A percentile compares a stretch with the other conserved stretches of the same genome.
Conservation (phyloP, 1,139 yeast species). For the Yamadazyma oceani region DNA sequence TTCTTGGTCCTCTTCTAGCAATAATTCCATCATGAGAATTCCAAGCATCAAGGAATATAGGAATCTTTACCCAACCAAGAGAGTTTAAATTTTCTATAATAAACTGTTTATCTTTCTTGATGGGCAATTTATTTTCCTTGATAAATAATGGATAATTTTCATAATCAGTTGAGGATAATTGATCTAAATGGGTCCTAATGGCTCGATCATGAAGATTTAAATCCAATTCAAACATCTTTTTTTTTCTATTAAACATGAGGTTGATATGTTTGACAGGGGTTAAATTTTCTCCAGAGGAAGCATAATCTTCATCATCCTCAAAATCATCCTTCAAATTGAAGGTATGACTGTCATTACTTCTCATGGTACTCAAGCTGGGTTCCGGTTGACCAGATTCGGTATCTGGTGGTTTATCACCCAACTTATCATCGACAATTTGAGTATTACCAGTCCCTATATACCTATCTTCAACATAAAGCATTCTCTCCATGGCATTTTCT, state of each 20-base stretch:
- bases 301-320: slow-evolving; percentile 14
- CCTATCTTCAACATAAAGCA: slow-evolving; percentile 40
- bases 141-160: slow-evolving; percentile 30
- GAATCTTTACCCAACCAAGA: slow-evolving; percentile 65
- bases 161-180: slow-evolving; percentile 21
- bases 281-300: slow-evolving; percentile 9
- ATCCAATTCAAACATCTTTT: slow-evolving; percentile 21
- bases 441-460: slow-evolving; percentile 20
- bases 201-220: slow-evolving; percentile 27
- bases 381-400: too few species aligned
- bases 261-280: slow-evolving; percentile 15
- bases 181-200: slow-evolving; percentile 18
- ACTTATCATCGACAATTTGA: slow-evolving; percentile 18
- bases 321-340: slow-evolving; percentile 14
- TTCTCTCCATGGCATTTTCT: slow-evolving; percentile 37
- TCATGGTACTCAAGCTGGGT: neutral
- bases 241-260: slow-evolving; percentile 14
- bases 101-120: slow-evolving; percentile 39
- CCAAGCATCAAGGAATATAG: slow-evolving; percentile 62
- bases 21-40: slow-evolving; percentile 76
- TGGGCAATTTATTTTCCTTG: slow-evolving; percentile 29
- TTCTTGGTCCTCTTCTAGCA: slow-evolving; percentile 60
- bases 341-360: slow-evolving; percentile 8
- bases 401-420: slow-evolving; percentile 13
- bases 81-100: slow-evolving; percentile 53